Conservation (phyloP, 306 rosid genomes). For the Inga leiocalycina region DNA sequence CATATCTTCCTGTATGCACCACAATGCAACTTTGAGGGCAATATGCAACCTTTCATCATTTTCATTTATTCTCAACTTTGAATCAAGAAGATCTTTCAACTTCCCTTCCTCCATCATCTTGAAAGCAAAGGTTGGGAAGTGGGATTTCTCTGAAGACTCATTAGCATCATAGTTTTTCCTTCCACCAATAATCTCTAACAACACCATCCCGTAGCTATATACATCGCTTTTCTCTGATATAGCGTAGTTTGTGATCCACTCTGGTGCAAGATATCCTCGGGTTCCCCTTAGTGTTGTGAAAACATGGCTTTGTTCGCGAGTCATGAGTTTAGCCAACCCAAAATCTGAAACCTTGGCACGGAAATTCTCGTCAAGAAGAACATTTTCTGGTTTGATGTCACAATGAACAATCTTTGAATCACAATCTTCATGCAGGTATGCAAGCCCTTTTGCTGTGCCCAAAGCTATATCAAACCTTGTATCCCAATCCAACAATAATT, state of each 20-base stretch:
- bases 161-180: not conserved
- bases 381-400: conserved; percentile 94
- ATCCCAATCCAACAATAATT: conserved; percentile 71
- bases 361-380: conserved; percentile 76
- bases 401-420: conserved; percentile 88
- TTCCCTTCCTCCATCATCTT: not conserved
- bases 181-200: not conserved
- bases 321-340: not conserved
- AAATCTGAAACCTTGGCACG: conserved; percentile 80
- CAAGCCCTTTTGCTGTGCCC: conserved; percentile 90
- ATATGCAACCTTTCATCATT: not conserved
- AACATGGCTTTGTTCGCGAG: not conserved
- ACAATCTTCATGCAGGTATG: conserved; percentile 91
- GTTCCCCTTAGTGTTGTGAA: not conserved
- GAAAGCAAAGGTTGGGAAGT: not conserved
- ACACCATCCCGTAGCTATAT: not conserved
- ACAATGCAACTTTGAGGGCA: not conserved
- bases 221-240: not conserved
- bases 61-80: not conserved
- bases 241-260: not conserved
- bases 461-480: conserved; percentile 79
- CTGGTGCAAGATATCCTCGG: not conserved
- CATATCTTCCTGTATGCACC: not conserved
- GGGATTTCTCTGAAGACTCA: not conserved
- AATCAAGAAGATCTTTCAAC: not conserved